phyloP scores from a whole-genome alignment of 805 yeast genomes.

The Pichia rugopelliculosa region DNA sequence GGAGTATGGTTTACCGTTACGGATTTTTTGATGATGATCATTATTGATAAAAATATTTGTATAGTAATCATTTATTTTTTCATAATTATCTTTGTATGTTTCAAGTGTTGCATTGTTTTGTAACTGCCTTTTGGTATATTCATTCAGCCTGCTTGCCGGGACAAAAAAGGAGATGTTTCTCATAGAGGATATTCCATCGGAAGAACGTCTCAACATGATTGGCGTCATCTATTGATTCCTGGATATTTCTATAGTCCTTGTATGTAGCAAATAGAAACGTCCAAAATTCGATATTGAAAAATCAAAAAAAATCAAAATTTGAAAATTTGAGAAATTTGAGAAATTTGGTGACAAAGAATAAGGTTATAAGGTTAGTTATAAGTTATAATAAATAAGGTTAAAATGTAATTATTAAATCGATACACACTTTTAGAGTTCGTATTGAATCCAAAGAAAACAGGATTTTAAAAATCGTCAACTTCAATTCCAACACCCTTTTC shows the following conservation, averaged over 20 bases:
- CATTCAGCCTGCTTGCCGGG: constrained; percentile 9
- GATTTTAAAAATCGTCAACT: constrained; percentile 26
- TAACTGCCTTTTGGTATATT: constrained; percentile 6
- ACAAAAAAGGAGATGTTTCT: constrained; percentile 11
- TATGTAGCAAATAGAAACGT: not conserved
- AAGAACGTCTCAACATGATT: not conserved
- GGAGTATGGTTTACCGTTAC: not conserved
- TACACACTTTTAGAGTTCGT: no score
- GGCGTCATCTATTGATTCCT: not conserved
- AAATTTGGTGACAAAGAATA: no score
- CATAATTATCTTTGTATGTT: constrained; percentile 6
- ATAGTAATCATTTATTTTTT: not conserved
- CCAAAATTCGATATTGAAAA: not conserved
- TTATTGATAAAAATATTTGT: not conserved
- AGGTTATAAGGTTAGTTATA: no score
- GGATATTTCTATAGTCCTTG: not conserved
- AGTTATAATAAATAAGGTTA: no score
- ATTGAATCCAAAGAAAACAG: no score
- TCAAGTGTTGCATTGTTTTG: constrained; percentile 8
- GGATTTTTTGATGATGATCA: not conserved
- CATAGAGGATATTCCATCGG: not conserved
- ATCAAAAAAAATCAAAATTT: no score
- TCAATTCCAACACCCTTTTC: constrained; percentile 25
- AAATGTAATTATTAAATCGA: no score
- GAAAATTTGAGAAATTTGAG: no score